Evolutionary conservation across 2,329 filamentous ascomycete species (phyloP).

Genomic region (Cadophora luteo-olivacea): DNA sequence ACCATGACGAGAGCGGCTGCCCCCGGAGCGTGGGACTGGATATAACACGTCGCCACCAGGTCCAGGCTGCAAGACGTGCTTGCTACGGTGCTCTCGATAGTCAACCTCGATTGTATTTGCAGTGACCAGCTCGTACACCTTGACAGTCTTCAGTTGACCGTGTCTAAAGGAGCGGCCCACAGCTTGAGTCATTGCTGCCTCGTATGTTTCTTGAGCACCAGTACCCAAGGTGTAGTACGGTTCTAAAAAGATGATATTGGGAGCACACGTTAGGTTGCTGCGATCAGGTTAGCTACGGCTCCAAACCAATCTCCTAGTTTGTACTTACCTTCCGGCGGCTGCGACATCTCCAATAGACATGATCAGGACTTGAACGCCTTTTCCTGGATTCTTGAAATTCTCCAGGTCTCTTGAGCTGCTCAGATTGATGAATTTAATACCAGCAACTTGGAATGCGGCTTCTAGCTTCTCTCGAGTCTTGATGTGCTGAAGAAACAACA

Average conservation of each 20-base stretch:
- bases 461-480: slow-evolving; percentile 50
- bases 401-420: slow-evolving; percentile 46
- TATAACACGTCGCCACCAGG: no score
- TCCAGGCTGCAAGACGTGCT: no score
- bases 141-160: slow-evolving; percentile 62
- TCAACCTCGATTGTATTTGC: slow-evolving; percentile 33
- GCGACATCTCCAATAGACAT: slow-evolving; percentile 62
- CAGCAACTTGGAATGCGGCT: slow-evolving; percentile 42
- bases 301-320: slow-evolving; percentile 37
- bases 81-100: slow-evolving; percentile 22
- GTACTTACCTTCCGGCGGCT: slow-evolving; percentile 62
- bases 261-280: slow-evolving; percentile 67
- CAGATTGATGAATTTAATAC: slow-evolving; percentile 36
- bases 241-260: slow-evolving; percentile 68
- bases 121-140: slow-evolving; percentile 54
- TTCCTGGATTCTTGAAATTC: slow-evolving; percentile 48
- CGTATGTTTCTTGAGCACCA: slow-evolving; percentile 58
- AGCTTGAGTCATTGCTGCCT: slow-evolving; percentile 65
- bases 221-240: slow-evolving; percentile 53
- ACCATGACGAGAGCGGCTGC: neutral
- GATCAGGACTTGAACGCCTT: slow-evolving; percentile 54
- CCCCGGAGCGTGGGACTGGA: no score
- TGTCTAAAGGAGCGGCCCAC: slow-evolving; percentile 65
- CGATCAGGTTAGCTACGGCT: neutral
- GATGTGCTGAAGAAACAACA: slow-evolving; percentile 61